Percentiles rank a stretch among this genome's conserved stretches.
These are phyloP conservation scores for Mycena alexandri DNA, from an alignment of 768 basidiomycete genomes.

Conservation along the genomic window DNA sequence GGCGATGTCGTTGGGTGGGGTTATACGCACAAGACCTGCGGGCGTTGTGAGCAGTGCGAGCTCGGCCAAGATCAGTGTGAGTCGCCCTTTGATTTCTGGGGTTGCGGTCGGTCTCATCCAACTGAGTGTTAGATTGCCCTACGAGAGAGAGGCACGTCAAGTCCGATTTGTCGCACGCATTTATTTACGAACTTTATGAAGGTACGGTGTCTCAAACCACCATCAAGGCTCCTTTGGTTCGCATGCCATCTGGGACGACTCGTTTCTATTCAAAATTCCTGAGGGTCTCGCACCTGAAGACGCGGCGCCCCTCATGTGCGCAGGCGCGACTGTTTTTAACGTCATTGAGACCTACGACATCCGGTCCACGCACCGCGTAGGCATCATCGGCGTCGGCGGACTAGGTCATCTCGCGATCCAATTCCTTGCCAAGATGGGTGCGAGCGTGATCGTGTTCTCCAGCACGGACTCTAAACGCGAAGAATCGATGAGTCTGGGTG, in stretches of 20 bases:
- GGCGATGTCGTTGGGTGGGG: conserved; percentile 37
- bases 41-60: conserved; percentile 48
- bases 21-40: conserved; percentile 46
- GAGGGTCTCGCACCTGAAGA: conserved; percentile 44
- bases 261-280: conserved; percentile 51
- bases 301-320: conserved; percentile 51
- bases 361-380: conserved; percentile 37
- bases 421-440: conserved; percentile 55
- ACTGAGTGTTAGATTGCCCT: too few species aligned
- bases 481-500: conserved; percentile 50
- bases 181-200: conserved; percentile 15
- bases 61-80: conserved; percentile 37
- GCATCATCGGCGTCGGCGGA: conserved; percentile 51
- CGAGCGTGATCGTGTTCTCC: conserved; percentile 53
- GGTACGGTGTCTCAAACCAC: conserved; percentile 45
- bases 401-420: conserved; percentile 56
- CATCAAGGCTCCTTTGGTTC: conserved; percentile 42
- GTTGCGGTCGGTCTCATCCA: too few species aligned
- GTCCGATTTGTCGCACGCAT: too few species aligned
- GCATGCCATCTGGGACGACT: conserved; percentile 50
- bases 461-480: conserved; percentile 47
- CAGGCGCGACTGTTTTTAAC: conserved; percentile 25
- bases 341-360: conserved; percentile 21
- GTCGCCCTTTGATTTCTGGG: too few species aligned
- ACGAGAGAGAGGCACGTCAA: too few species aligned